Conservation (phyloP, 2,329 filamentous ascomycete species). For the Eutypella sp. region DNA sequence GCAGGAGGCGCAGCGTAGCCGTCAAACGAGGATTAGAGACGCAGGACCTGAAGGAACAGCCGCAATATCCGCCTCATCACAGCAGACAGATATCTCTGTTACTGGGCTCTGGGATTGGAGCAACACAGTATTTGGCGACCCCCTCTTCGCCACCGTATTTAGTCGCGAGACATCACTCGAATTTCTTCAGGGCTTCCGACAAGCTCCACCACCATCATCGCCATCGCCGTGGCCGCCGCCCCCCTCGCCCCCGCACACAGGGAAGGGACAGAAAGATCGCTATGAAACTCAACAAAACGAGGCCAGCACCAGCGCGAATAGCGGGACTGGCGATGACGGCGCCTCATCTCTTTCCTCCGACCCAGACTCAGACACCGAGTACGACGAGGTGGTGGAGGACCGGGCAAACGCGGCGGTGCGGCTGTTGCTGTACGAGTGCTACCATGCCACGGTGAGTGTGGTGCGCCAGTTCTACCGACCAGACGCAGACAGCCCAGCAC, state of each 20-base stretch:
- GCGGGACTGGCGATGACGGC: too few species aligned
- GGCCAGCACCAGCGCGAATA: conserved; percentile 6
- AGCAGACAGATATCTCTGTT: conserved; percentile 26
- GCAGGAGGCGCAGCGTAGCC: too few species aligned
- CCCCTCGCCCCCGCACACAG: neutral
- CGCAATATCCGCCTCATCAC: conserved; percentile 2
- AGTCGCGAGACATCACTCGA: conserved; percentile 37
- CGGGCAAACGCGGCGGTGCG: conserved; percentile 38
- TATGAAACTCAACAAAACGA: conserved; percentile 1
- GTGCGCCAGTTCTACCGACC: conserved; percentile 53
- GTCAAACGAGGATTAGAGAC: conserved; percentile 2
- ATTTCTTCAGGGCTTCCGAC: conserved; percentile 44
- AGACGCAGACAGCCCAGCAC: conserved; percentile 37
- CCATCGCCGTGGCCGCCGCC: conserved; percentile 5
- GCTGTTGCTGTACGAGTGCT: conserved; percentile 53
- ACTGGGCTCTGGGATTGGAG: conserved; percentile 56
- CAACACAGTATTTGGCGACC: conserved; percentile 55
- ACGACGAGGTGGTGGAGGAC: neutral
- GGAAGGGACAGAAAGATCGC: neutral
- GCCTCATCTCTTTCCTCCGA: too few species aligned
- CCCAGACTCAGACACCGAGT: neutral
- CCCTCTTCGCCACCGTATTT: conserved; percentile 48
- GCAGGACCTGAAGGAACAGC: conserved; percentile 3
- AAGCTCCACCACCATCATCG: neutral
- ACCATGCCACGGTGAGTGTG: conserved; percentile 48